Base-by-base conservation (phyloP, 495 filamentous ascomycete species). In the Penicillium paradoxum region DNA sequence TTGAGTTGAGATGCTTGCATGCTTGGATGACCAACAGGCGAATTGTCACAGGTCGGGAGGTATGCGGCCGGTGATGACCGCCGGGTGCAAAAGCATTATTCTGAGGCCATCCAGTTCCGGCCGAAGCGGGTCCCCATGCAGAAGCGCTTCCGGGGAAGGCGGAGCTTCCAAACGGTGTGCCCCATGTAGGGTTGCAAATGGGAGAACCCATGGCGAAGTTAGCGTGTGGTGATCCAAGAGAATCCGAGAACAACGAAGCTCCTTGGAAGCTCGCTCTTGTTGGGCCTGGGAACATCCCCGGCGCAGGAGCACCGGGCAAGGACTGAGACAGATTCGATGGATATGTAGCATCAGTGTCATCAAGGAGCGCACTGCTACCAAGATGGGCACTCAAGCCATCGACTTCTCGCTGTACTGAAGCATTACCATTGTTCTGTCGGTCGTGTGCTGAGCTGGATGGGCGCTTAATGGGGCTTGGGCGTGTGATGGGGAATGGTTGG, bases 351-450 rank as follows among this genome's bases (percentile, higher is more conserved):
- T 90, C 83, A 15, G 75, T 79, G 63, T 95, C 91, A 59, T 95
- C 91, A 33, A 97, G 75, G n/a, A 98, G 74, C 8, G 91, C 92
- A 66, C 86, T 91, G 70, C 92, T 96, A 9, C 93, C 95, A n/a
- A 98, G 79, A 64, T 91, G 89, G 44, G 83, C 79, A 50, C 82
- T 88, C 40, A 95, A 73, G 47, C 91, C 83, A 49, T 96, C 90
- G 32, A 88, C 60, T 49, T 87, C 80, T 13, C 58, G 57, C 47
- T 68, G 73, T 4, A 59, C 51, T 25, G 63, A 57, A 32, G 56
- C 37, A 44, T 59, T 70, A 39, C 69, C 74, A 34, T 73, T 67
- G 18, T 78, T 74, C 38, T 75, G 73, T 14, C 77, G 67, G 38
- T 79, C 74, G 36, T 82, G 80, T 21, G 86, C 81, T 18, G 86